Conservation (phyloP, 164 flowering plant genomes). For the Sedum album region DNA sequence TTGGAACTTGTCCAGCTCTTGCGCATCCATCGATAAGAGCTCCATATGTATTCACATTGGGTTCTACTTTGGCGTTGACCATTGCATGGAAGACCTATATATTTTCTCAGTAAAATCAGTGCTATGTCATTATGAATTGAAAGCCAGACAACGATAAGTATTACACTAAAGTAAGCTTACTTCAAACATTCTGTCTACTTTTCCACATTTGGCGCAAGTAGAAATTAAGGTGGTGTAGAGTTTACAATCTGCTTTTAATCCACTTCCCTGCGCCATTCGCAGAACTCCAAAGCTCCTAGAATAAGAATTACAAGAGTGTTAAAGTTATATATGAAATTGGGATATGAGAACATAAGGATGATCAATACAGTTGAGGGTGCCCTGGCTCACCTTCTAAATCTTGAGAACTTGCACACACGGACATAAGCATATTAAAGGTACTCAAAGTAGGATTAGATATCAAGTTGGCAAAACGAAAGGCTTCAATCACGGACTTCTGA, state of each 20-base stretch:
- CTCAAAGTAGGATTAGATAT: constrained; percentile 73
- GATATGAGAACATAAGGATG: not conserved
- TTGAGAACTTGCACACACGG: constrained; percentile 80
- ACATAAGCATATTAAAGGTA: constrained; percentile 92
- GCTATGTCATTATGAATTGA: not conserved
- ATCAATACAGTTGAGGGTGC: not conserved
- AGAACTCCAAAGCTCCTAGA: constrained; percentile 78
- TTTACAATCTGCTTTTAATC: constrained; percentile 78
- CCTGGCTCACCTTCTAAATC: constrained; percentile 62
- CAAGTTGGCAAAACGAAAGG: constrained; percentile 63
- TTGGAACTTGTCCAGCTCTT: constrained; percentile 88
- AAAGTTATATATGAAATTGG: not conserved
- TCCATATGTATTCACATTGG: constrained; percentile 88
- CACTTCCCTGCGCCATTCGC: constrained; percentile 57
- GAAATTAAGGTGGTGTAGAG: constrained; percentile 91
- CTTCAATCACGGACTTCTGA: constrained; percentile 72
- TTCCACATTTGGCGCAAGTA: constrained; percentile 83
- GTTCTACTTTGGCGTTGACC: constrained; percentile 84
- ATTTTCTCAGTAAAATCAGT: not conserved
- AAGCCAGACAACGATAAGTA: not conserved
- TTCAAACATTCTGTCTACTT: constrained; percentile 94
- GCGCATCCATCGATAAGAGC: constrained; percentile 98
- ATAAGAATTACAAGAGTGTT: constrained; percentile 9
- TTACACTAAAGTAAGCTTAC: constrained; percentile 24
- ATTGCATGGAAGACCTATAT: constrained; percentile 83